phyloP scores from a whole-genome alignment of 768 basidiomycete species.

The Termitomyces eurrhizus region DNA sequence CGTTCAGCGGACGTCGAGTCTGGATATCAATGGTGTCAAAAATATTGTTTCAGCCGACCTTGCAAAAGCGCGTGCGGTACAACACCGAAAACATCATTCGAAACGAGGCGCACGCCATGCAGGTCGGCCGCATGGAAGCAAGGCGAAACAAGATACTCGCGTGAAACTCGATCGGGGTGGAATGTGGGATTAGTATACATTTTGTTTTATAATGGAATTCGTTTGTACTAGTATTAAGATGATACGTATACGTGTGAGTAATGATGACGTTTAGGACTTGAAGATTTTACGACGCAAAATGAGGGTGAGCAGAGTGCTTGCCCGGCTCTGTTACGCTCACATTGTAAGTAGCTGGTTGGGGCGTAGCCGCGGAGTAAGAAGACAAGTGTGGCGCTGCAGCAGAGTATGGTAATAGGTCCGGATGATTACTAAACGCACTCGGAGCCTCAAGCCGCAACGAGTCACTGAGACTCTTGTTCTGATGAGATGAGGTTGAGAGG shows the following conservation, averaged over 20 bases:
- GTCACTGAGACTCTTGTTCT: constrained; percentile 30
- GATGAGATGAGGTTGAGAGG: neutral
- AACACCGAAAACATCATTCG: constrained; percentile 76
- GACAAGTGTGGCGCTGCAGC: neutral
- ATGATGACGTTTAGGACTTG: neutral
- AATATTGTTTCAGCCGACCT: constrained; percentile 62
- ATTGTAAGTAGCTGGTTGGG: neutral
- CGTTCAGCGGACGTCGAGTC: constrained; percentile 37
- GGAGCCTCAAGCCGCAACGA: constrained; percentile 5
- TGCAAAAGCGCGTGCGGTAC: constrained; percentile 50
- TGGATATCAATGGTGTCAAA: constrained; percentile 46
- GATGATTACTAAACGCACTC: neutral
- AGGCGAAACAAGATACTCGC: constrained; percentile 74
- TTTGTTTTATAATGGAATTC: neutral
- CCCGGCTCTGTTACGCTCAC: neutral
- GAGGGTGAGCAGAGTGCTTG: neutral
- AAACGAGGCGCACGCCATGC: constrained; percentile 60
- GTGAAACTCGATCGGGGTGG: constrained; percentile 58
- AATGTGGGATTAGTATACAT: constrained; percentile 48
- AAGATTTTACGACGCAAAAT: constrained; percentile 3
- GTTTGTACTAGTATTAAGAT: constrained; percentile 4
- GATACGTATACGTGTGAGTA: neutral
- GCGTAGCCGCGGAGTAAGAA: neutral
- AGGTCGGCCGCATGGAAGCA: constrained; percentile 76
- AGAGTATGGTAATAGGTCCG: constrained; percentile 3